Conservation (phyloP, 2,329 filamentous ascomycete species). For the Arthroderma sp. region DNA sequence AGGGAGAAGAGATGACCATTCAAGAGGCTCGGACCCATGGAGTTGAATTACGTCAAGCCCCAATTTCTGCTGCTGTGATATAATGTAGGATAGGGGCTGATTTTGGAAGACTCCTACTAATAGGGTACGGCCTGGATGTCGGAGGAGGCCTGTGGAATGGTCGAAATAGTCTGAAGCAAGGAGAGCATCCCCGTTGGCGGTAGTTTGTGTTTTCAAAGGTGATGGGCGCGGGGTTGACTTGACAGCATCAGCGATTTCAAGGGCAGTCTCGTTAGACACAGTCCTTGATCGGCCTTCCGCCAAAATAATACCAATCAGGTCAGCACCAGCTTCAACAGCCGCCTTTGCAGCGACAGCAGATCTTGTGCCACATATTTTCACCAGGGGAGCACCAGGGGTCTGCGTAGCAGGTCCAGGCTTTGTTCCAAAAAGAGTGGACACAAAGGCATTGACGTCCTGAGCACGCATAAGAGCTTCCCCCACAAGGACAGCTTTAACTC, state of each 20-base stretch:
- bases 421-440: constrained; percentile 64
- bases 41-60: constrained; percentile 81
- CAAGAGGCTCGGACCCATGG: constrained; percentile 80
- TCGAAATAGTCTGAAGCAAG: constrained; percentile 57
- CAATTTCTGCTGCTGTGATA: constrained; percentile 64
- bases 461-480: constrained; percentile 95
- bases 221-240: constrained; percentile 39
- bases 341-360: constrained; percentile 65
- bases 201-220: constrained; percentile 6
- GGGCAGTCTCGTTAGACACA: constrained; percentile 64
- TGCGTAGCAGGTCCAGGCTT: constrained; percentile 19
- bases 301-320: constrained; percentile 85
- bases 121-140: constrained; percentile 51
- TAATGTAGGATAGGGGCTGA: constrained; percentile 70
- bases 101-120: constrained; percentile 92
- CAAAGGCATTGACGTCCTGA: constrained; percentile 68
- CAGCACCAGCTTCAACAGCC: constrained; percentile 76
- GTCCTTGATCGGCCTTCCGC: constrained; percentile 70
- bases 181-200: constrained; percentile 16
- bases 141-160: constrained; percentile 38
- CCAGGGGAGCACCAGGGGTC: constrained; percentile 43
- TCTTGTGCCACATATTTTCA: constrained; percentile 93
- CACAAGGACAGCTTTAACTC: constrained; percentile 84
- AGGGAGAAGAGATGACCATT: constrained; percentile 81
- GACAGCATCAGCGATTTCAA: constrained; percentile 67